Base-by-base conservation (phyloP, 2,329 filamentous ascomycete genomes). In the Coniochaeta sp. region DNA sequence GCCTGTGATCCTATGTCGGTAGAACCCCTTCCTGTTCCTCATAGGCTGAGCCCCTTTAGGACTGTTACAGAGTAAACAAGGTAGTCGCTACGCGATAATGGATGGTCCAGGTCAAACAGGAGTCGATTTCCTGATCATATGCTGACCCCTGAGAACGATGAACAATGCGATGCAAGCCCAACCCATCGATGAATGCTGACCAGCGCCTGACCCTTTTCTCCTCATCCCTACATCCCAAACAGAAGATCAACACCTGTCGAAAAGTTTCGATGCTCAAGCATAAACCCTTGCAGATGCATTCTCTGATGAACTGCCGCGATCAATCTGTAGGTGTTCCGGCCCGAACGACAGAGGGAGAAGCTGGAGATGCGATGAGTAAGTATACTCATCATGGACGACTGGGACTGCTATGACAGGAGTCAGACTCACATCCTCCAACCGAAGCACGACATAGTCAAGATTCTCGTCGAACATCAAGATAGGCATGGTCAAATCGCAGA, bases 401-500 rank as follows among this genome's bases (percentile, higher is more conserved):
- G 6, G 34, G 14, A 12, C 5, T 36, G 34, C 16, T n/a, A 34
- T 24, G 28, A 26, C 22, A 26, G 42, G 10, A 47, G 4, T 34
- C 26, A 14, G 12, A 56, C 54, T 56, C 54, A 56, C 54, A 9
- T 56, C 54, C 26, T 56, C 54, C 54, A 59, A 2, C 1, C 30
- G 7, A 16, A 56, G 17, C 26, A 90, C 84, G n/a, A 85, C 78
- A 67, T 82, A 92, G 62, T 88, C 83, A 2, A 87, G 88, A 63
- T 92, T 83, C 72, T 87, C 89, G 73, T 96, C 92, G 74, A 96
- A 96, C 93, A 98, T 96, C 72, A 96, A 86, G 60, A 99, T 83
- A 0, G 92, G 93, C 61, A 84, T 86, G 6, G 80, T 76, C n/a
- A 86, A 70, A 7, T 81, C 73, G 65, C 85, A 89, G 69, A 93